Evolutionary conservation across 768 basidiomycete genomes (phyloP).

Genomic region (Lactarius akahatsu): DNA sequence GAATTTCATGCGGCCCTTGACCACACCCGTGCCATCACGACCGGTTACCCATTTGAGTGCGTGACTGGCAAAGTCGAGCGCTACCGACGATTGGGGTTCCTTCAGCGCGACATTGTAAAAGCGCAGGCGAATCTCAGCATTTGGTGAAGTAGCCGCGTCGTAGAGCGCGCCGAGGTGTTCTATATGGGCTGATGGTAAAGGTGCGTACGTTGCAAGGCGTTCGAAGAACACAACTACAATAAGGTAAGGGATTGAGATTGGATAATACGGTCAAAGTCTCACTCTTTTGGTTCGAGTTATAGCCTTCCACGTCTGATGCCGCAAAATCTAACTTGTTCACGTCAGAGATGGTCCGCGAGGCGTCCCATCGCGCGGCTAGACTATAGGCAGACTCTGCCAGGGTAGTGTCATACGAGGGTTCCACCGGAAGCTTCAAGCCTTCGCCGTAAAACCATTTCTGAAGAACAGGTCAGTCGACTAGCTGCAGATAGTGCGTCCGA

Average conservation of each 20-base stretch:
- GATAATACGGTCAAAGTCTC: slow-evolving; percentile 28
- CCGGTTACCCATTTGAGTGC: slow-evolving; percentile 73
- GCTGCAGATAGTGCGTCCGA: background rate
- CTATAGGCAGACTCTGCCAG: slow-evolving; percentile 68
- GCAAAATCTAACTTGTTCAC: slow-evolving; percentile 53
- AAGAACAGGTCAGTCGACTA: background rate
- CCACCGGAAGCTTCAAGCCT: slow-evolving; percentile 67
- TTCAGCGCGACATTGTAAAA: slow-evolving; percentile 73
- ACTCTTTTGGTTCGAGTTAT: slow-evolving; percentile 80
- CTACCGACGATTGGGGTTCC: slow-evolving; percentile 47
- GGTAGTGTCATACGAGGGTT: slow-evolving; percentile 71
- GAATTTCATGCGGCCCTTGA: slow-evolving; percentile 86
- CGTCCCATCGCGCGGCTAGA: slow-evolving; percentile 74
- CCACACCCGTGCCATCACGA: slow-evolving; percentile 50
- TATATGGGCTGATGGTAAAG: slow-evolving; percentile 62
- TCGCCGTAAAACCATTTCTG: slow-evolving; percentile 84
- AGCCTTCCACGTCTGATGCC: slow-evolving; percentile 55
- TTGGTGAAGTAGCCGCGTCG: slow-evolving; percentile 53
- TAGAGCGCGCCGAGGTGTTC: slow-evolving; percentile 55
- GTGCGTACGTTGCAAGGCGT: slow-evolving; percentile 58
- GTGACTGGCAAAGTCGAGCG: slow-evolving; percentile 48
- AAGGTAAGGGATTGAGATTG: background rate
- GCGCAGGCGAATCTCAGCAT: slow-evolving; percentile 74
- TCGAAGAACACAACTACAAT: slow-evolving; percentile 78
- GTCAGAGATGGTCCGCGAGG: slow-evolving; percentile 50